Percentiles rank a stretch among this genome's conserved stretches.
These are phyloP conservation scores for Mortierella claussenii DNA, from an alignment of 192 early-diverging fungal species.

Conservation along the genomic window DNA sequence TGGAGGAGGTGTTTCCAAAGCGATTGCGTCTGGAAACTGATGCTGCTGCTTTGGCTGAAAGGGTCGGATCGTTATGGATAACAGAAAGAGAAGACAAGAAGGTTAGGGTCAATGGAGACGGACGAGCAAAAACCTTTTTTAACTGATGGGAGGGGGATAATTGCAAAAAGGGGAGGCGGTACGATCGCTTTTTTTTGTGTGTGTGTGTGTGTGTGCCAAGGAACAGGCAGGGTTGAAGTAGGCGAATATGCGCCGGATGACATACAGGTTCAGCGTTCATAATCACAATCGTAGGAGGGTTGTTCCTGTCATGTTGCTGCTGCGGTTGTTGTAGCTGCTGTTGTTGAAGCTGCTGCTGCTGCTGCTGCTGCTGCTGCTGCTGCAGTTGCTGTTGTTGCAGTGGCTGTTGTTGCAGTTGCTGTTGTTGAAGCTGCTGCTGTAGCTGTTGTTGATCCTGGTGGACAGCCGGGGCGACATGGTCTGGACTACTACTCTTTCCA, in stretches of 20 bases:
- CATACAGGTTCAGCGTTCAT: conserved; percentile 50
- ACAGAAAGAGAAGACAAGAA: neutral
- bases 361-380: neutral
- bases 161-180: neutral
- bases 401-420: neutral
- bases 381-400: neutral
- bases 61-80: conserved; percentile 1
- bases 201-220: too few relatives aligned
- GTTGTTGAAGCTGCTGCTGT: conserved; percentile 1
- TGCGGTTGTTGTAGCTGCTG: conserved; percentile 6
- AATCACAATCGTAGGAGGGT: conserved; percentile 47
- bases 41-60: neutral
- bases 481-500: neutral
- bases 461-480: neutral
- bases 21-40: conserved; percentile 10
- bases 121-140: neutral
- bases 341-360: neutral
- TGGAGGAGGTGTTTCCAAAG: conserved; percentile 17
- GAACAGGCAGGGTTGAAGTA: neutral
- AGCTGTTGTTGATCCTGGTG: conserved; percentile 13
- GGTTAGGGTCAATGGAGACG: neutral
- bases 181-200: too few relatives aligned
- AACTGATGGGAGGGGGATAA: neutral
- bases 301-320: conserved; percentile 22
- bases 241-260: neutral